Base-by-base conservation (phyloP, 495 filamentous ascomycete species). In the Penicillium chermesinum region DNA sequence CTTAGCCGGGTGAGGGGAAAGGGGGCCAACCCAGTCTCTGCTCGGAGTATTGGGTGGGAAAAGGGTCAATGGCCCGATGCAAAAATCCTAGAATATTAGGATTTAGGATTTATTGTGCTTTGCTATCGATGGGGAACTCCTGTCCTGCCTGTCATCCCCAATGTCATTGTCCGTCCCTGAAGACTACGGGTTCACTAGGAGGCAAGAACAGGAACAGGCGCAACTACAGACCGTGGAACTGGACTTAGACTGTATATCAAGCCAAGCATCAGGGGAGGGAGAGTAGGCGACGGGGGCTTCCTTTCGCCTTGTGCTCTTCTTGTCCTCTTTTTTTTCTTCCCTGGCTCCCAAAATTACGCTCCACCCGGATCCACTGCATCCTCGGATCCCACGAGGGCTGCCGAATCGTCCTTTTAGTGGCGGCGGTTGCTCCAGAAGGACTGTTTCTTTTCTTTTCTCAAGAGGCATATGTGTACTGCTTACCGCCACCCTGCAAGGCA, bases 401-500 rank as follows among this genome's bases (percentile, higher is more conserved):
- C 62, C 62, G 51, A 61, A 59, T 44, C 41, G 25, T 20, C 61
- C 58, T 62, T 63, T 64, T 65, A 64, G 55, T 47, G 54, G 53
- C 54, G 61, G 62, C 54, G 17, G 19, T 18, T 37, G 16, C 40
- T 34, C 32, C 48, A 50, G 53, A 54, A n/a, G n/a, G n/a, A n/a
- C 48, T 49, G 39, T 55, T 57, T 58, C 51, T 43, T 59, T 58
- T 57, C 50, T 53, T 52, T 57, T 56, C 46, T 54, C 60, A 55
- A 55, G 41, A 53, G 59, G 51, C 46, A 53, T n/a, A n/a, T n/a
- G n/a, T n/a, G n/a, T n/a, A n/a, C n/a, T n/a, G n/a, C 10, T 65
- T 65, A 60, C 66, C 63, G 64, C 69, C 66, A 71, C 57, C n/a
- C 73, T 74, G 71, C 74, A 69, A 70, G 70, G 63, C 72, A 71